A percentile compares a stretch with the other conserved stretches of the same genome.
Evolutionary conservation across 768 basidiomycete species (phyloP).

Genomic region (Pilatotrama ljubarskyi): DNA sequence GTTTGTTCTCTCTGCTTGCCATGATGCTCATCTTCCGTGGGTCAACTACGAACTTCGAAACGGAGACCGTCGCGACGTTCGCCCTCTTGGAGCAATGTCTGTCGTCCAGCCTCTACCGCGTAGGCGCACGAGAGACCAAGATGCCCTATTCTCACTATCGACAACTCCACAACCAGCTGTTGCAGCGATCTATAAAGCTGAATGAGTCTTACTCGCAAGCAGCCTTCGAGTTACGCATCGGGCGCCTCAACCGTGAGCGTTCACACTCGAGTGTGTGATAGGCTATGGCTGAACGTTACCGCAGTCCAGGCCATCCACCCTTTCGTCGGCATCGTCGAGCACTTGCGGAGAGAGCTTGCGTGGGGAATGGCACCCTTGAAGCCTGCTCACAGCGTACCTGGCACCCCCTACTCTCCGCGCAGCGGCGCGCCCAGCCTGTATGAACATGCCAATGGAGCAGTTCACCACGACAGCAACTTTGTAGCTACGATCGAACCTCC

Average conservation of each 20-base stretch:
- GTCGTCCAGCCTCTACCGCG: constrained; percentile 31
- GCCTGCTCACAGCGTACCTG: constrained; percentile 12
- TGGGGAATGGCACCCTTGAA: constrained; percentile 38
- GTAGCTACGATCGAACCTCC: constrained; percentile 31
- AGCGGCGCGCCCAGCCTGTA: constrained; percentile 6
- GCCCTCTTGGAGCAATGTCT: constrained; percentile 37
- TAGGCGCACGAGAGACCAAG: constrained; percentile 25
- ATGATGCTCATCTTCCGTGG: constrained; percentile 42
- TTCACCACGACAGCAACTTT: constrained; percentile 22
- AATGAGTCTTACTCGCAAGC: constrained; percentile 46
- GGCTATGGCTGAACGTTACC: neutral
- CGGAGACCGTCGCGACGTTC: constrained; percentile 39
- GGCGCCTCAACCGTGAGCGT: constrained; percentile 42
- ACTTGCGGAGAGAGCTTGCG: constrained; percentile 45
- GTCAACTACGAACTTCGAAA: constrained; percentile 45
- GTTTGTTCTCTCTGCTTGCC: constrained; percentile 39
- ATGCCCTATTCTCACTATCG: constrained; percentile 17
- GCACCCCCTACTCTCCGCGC: constrained; percentile 16
- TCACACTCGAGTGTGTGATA: neutral
- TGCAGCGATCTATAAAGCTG: constrained; percentile 39
- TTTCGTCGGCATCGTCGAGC: constrained; percentile 45
- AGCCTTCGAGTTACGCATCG: constrained; percentile 46
- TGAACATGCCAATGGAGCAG: neutral
- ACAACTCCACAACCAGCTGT: constrained; percentile 30
- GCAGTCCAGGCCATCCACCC: constrained; percentile 45